A percentile compares a stretch with the other conserved stretches of the same genome.
Conservation (phyloP, 441 rosid species). For the Cnidoscolus chayamansa region DNA sequence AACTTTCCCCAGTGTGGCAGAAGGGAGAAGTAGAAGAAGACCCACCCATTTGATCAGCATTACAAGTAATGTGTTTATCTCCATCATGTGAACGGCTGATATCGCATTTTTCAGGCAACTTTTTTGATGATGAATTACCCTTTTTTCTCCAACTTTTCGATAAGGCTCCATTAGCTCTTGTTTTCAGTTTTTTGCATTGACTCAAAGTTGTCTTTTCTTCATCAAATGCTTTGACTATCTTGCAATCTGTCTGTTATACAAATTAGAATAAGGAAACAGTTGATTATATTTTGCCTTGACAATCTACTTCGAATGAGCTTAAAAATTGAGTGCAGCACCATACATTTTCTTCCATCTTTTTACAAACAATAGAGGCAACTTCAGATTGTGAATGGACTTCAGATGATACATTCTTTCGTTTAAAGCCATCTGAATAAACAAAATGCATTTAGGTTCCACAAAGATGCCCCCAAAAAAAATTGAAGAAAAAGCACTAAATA, state of each 20-base stretch:
- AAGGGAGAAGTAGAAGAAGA: slow-evolving; percentile 28
- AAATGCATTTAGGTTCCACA: slow-evolving; percentile 24
- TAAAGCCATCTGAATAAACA: slow-evolving; percentile 39
- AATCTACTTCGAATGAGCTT: slow-evolving; percentile 19
- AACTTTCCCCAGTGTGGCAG: slow-evolving; percentile 24
- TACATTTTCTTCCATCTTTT: slow-evolving; percentile 52
- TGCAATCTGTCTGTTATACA: slow-evolving; percentile 46
- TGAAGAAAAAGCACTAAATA: not conserved
- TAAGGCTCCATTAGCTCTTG: slow-evolving; percentile 29
- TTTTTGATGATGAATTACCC: slow-evolving; percentile 36
- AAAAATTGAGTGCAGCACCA: slow-evolving; percentile 23
- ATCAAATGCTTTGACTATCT: slow-evolving; percentile 33
- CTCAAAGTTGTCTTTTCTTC: slow-evolving; percentile 41
- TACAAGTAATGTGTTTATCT: slow-evolving; percentile 17
- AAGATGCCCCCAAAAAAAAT: not conserved
- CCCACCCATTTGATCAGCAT: slow-evolving; percentile 31
- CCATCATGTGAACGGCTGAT: slow-evolving; percentile 29
- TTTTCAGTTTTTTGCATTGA: slow-evolving; percentile 32
- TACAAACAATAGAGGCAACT: slow-evolving; percentile 42
- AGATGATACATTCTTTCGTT: slow-evolving; percentile 32
- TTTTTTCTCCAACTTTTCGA: slow-evolving; percentile 25
- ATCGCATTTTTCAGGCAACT: slow-evolving; percentile 27
- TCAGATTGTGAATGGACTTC: slow-evolving; percentile 40
- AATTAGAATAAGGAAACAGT: slow-evolving; percentile 23
- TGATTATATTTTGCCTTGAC: slow-evolving; percentile 9